phyloP scores from a whole-genome alignment of 2,329 filamentous ascomycete species.

The Trichoderma atroviride region DNA sequence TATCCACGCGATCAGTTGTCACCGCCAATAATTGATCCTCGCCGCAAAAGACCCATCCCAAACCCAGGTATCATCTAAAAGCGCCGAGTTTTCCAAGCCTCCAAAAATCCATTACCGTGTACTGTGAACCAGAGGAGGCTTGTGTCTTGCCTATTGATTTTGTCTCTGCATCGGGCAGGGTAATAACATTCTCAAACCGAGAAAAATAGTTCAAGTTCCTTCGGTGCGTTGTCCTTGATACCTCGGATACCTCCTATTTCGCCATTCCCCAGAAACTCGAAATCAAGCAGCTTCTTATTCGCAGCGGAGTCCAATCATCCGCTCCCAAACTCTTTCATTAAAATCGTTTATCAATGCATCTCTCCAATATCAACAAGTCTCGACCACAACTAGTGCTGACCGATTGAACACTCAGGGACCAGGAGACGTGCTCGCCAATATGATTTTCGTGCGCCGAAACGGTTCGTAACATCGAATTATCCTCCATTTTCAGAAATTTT shows the following conservation, averaged over 20 bases:
- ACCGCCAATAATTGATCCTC: neutral
- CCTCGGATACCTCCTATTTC: neutral
- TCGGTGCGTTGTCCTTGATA: neutral
- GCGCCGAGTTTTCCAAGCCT: neutral
- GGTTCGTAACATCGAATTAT: neutral
- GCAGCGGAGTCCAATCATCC: neutral
- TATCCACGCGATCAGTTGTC: constrained; percentile 1
- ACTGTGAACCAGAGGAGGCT: neutral
- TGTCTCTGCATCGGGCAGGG: neutral
- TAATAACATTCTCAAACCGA: neutral
- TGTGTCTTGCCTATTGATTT: neutral
- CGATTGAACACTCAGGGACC: neutral
- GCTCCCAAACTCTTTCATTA: neutral
- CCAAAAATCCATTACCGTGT: neutral
- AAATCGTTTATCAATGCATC: neutral
- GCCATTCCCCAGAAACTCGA: neutral
- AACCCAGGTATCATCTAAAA: neutral
- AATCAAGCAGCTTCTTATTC: neutral
- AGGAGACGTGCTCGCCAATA: neutral
- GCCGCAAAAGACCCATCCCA: neutral
- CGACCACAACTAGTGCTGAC: neutral
- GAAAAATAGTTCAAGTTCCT: neutral
- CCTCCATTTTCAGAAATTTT: neutral
- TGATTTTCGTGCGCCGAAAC: neutral
- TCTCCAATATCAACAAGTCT: neutral